Evolutionary conservation across 495 filamentous ascomycete genomes (phyloP), one percentile per base, ranked within the genome.

Genomic region (Rusavskia elegans): DNA sequence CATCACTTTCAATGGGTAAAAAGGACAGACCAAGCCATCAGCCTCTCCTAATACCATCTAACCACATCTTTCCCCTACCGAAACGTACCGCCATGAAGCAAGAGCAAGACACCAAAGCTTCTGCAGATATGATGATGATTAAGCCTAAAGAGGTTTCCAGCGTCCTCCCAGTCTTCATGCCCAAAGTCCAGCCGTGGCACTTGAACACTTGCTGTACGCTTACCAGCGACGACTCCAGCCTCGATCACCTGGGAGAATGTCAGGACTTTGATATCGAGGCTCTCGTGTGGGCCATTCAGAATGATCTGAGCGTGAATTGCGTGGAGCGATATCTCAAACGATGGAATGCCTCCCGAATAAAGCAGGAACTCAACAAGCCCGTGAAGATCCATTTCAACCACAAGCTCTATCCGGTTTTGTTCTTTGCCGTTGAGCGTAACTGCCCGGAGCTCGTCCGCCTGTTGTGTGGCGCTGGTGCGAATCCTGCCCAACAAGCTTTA

Each of bases 341-440:
- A 25, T 46, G 44, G 44, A 25, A 16, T 29, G 17, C 21, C 21
- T 35, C 50, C n/a, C 25, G 10, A 17, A 42, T 45, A 2, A 19
- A 52, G 39, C 9, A 52, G 6, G 50, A 44, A 14, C 23, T 52
- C n/a, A 19, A 11, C 30, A 20, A 38, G 17, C n/a, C 49, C 13
- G 19, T 38, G 9, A 19, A 51, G 30, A 40, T 16, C 10, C 19
- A 41, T 16, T 27, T 27, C 25, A 29, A 10, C 11, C 1, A 48
- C 17, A 27, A 30, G 4, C 9, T 9, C 30, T 19, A 25, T 16
- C 58, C 58, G 5, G 45, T 58, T 10, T n/a, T 61, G 11, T 55
- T 45, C 35, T 58, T 52, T 27, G 59, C 53, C 9, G 50, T 54
- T 14, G 48, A 61, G 48, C 51, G 53, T 14, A 61, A 61, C 6